Evolutionary conservation across 768 basidiomycete genomes (phyloP), one percentile per base, ranked within the genome.

Genomic region (Tricholoma bakamatsutake): DNA sequence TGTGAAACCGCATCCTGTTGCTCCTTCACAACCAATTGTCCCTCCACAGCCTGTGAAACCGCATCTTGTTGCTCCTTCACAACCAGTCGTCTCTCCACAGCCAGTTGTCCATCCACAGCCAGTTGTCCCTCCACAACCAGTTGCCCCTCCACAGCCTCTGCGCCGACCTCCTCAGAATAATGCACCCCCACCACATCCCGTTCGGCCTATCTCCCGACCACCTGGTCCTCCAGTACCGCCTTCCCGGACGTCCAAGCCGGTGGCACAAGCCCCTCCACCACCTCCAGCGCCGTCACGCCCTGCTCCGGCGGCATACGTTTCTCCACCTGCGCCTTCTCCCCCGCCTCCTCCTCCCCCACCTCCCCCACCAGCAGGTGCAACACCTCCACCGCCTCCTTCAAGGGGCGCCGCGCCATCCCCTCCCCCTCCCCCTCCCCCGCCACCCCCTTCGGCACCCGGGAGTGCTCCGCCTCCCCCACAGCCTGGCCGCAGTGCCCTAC

Each of bases 401-500:
- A 63, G 62, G 10, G 73, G 71, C 1, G 67, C 57, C 1, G 59
- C 60, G 0, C 65, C 67, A 5, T 24, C 21, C 21, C 21, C 21
- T 33, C 66, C 68, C 0, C 69, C 71, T 0, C 68, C 71, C 0
- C 73, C 78, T 0, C 73, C 77, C 0, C 76, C 81, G 3, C 78
- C 76, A 0, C 72, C 80, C 0, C 71, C 76, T 1, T 63, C 76
- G 5, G 59, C 67, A 5, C 21, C 62, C 21, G 65, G 64, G 13
- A 63, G 62, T 7, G 61, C 62, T 12, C 60, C 83, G 1, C 79
- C 84, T 4, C 64, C 85, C 9, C 67, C 83, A 5, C 81, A 80
- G 60, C 76, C 83, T 15, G 89, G 82, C 5, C 81, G 90, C 21
- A 43, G 27, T 33, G 53, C 57, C 8, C 42, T 61, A n/a, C 48